Conservation (phyloP, 176 grass and related monocot genomes). For the Bolboschoenus planiculmis region DNA sequence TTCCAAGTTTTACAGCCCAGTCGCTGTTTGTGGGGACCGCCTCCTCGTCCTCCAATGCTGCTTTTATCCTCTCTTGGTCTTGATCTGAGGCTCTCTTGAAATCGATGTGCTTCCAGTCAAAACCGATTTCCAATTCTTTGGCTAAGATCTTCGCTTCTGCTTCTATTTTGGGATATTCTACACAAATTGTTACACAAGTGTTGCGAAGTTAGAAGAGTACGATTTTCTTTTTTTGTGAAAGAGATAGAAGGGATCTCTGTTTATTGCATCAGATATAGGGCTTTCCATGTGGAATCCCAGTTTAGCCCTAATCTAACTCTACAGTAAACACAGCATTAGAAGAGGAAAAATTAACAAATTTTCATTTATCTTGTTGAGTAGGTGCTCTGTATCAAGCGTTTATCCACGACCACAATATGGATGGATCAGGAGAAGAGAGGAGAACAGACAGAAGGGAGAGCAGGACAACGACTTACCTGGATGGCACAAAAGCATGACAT, state of each 20-base stretch:
- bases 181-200: slow-evolving; percentile 30
- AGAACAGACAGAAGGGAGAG: background rate
- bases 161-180: slow-evolving; percentile 95
- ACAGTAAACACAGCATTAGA: background rate
- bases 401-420: background rate
- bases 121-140: slow-evolving; percentile 51
- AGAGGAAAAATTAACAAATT: background rate
- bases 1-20: slow-evolving; percentile 93
- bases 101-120: slow-evolving; percentile 63
- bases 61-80: slow-evolving; percentile 51
- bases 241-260: background rate
- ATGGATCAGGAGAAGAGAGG: background rate
- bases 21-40: slow-evolving; percentile 61
- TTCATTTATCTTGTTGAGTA: background rate
- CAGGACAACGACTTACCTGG: slow-evolving; percentile 50
- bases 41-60: slow-evolving; percentile 62
- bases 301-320: background rate
- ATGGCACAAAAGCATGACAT: slow-evolving; percentile 76
- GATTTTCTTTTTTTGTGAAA: background rate
- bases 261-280: background rate
- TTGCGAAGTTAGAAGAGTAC: slow-evolving; percentile 20
- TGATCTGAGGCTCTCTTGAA: slow-evolving; percentile 50
- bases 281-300: background rate
- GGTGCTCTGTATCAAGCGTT: background rate
- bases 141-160: slow-evolving; percentile 67